Conservation (phyloP, 2,329 filamentous ascomycete species). For the Setomelanomma holmii region DNA sequence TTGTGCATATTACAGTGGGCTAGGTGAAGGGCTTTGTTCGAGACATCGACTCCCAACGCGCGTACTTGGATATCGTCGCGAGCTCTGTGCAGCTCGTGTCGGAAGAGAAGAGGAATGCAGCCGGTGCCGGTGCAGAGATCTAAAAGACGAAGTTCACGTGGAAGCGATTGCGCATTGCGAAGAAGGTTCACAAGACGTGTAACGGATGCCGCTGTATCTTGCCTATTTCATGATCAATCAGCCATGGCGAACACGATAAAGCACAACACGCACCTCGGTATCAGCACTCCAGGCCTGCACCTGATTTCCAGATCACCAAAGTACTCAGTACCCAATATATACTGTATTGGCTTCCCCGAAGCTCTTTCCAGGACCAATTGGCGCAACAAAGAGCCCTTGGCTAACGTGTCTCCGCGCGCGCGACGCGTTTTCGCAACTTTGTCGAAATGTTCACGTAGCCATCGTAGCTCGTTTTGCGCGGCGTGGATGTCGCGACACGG, state of each 20-base stretch:
- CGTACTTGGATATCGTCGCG: slow-evolving; percentile 47
- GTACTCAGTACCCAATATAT: slow-evolving; percentile 85
- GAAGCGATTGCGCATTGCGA: slow-evolving; percentile 24
- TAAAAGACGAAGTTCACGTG: slow-evolving; percentile 65
- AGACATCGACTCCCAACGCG: slow-evolving; percentile 78
- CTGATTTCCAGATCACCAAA: slow-evolving; percentile 84
- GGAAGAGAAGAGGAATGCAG: slow-evolving; percentile 82
- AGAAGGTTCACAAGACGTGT: slow-evolving; percentile 41
- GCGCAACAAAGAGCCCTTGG: slow-evolving; percentile 28
- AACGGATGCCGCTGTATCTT: slow-evolving; percentile 55
- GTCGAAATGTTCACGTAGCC: slow-evolving; percentile 68
- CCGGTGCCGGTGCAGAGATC: slow-evolving; percentile 93
- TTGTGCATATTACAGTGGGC: slow-evolving; percentile 68
- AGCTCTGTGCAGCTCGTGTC: slow-evolving; percentile 62
- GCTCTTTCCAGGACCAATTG: slow-evolving; percentile 50
- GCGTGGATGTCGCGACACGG: slow-evolving; percentile 69
- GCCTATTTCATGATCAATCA: slow-evolving; percentile 40
- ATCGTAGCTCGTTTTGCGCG: slow-evolving; percentile 73
- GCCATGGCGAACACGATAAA: slow-evolving; percentile 24
- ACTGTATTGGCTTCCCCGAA: slow-evolving; percentile 82
- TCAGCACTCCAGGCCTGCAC: slow-evolving; percentile 80
- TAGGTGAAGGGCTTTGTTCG: slow-evolving; percentile 68
- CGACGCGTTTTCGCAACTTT: slow-evolving; percentile 29
- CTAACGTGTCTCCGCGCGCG: slow-evolving; percentile 21
- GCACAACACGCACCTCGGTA: slow-evolving; percentile 68